Conservation (phyloP, 2,329 filamentous ascomycete species). For the Fusarium drepaniforme region DNA sequence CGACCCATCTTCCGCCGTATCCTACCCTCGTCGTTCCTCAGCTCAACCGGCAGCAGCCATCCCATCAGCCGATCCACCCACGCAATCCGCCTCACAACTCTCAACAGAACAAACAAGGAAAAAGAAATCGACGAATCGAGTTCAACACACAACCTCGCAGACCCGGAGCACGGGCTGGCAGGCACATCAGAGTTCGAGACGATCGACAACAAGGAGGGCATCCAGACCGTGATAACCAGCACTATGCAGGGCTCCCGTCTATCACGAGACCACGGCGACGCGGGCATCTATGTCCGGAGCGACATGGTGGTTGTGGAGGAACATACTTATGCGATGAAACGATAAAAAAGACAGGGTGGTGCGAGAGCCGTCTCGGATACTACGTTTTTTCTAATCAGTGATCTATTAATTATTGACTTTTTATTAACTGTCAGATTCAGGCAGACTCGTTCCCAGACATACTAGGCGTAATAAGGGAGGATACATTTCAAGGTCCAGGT, state of each 20-base stretch:
- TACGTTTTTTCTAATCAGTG: neutral
- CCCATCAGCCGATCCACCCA: slow-evolving; percentile 34
- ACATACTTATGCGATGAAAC: slow-evolving; percentile 17
- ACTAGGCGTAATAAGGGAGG: neutral
- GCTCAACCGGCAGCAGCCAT: slow-evolving; percentile 36
- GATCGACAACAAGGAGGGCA: slow-evolving; percentile 7
- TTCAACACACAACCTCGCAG: slow-evolving; percentile 39
- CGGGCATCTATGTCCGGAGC: slow-evolving; percentile 31
- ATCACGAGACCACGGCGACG: slow-evolving; percentile 17
- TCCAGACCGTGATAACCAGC: slow-evolving; percentile 31
- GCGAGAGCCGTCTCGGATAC: neutral
- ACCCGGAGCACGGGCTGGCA: slow-evolving; percentile 22
- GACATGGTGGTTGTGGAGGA: slow-evolving; percentile 36
- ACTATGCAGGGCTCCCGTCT: neutral
- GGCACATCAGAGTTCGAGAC: slow-evolving; percentile 27
- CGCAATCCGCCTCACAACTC: slow-evolving; percentile 30
- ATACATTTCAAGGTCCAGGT: neutral
- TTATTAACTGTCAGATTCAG: neutral
- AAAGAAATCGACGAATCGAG: slow-evolving; percentile 38
- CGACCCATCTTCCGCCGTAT: slow-evolving; percentile 39
- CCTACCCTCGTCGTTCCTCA: slow-evolving; percentile 38
- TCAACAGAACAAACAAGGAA: slow-evolving; percentile 37
- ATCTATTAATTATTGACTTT: slow-evolving; percentile 3
- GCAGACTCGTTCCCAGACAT: neutral
- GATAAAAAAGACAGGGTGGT: slow-evolving; percentile 5